Evolutionary conservation across 75 land plant species (phyloP).

Genomic region (Larix kaempferi): DNA sequence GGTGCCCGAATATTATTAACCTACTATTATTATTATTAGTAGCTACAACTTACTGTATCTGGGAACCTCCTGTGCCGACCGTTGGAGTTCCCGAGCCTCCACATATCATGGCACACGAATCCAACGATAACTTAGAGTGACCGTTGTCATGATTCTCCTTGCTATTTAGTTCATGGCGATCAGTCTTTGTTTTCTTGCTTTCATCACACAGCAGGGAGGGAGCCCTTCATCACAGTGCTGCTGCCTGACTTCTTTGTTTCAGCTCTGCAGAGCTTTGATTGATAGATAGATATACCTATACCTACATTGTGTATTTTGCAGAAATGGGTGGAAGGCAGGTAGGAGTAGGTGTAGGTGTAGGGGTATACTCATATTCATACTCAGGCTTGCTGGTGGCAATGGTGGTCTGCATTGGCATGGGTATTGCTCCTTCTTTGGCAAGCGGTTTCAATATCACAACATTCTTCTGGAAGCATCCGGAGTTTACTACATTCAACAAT

Average conservation of each 20-base stretch:
- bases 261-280: neutral
- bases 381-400: neutral
- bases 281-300: neutral
- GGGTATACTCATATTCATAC: neutral
- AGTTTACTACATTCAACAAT: constrained; percentile 48
- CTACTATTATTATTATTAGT: no score
- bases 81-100: no score
- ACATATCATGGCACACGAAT: neutral
- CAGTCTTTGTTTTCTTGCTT: neutral
- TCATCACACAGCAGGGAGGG: neutral
- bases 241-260: neutral
- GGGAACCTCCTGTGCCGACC: no score
- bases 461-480: constrained; percentile 39
- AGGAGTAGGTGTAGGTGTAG: neutral
- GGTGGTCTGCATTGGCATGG: neutral
- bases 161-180: constrained; percentile 3
- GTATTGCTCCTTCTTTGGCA: constrained; percentile 6
- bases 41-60: no score
- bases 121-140: constrained; percentile 12
- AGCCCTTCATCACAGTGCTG: neutral
- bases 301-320: neutral
- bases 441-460: constrained; percentile 31
- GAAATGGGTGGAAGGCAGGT: neutral
- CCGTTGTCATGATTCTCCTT: constrained; percentile 13
- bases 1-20: no score